Conservation (phyloP, 78 protist genomes). For the Dictyostelium brefeldianum region DNA sequence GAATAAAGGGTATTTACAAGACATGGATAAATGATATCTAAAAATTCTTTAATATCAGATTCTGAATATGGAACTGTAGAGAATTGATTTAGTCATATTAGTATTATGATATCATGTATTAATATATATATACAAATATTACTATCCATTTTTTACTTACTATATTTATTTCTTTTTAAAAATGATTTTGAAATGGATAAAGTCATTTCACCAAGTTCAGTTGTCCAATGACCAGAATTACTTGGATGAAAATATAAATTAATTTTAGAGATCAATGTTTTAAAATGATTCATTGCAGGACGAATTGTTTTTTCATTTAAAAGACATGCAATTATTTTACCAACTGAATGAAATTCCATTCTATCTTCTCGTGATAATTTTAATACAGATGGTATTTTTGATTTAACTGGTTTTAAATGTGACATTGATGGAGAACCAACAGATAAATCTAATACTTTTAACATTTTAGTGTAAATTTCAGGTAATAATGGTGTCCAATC, state of each 20-base stretch:
- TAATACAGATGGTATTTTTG: background rate
- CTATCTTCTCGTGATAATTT: background rate
- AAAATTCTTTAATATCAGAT: background rate
- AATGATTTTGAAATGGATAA: background rate
- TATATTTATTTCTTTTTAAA: slow-evolving; percentile 6
- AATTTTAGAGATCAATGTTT: slow-evolving; percentile 1
- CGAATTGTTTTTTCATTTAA: background rate
- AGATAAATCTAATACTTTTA: slow-evolving; percentile 29
- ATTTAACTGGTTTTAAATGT: slow-evolving; percentile 27
- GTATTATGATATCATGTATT: background rate
- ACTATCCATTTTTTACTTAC: slow-evolving; percentile 36
- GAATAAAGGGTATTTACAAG: slow-evolving; percentile 28
- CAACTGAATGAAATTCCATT: slow-evolving; percentile 18
- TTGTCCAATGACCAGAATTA: slow-evolving; percentile 56
- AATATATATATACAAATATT: background rate
- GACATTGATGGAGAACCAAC: slow-evolving; percentile 26
- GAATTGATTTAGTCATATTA: background rate
- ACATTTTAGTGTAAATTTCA: background rate
- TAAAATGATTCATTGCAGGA: slow-evolving; percentile 9
- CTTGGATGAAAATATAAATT: slow-evolving; percentile 51
- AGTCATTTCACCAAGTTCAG: slow-evolving; percentile 11
- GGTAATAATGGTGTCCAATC: slow-evolving; percentile 18
- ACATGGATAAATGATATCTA: slow-evolving; percentile 44
- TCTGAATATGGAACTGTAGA: slow-evolving; percentile 40
- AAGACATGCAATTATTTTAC: background rate